Percentiles rank a stretch among this genome's conserved stretches.
phyloP scores from a whole-genome alignment of 108 stramenopile species.

The Nitzschia palea region DNA sequence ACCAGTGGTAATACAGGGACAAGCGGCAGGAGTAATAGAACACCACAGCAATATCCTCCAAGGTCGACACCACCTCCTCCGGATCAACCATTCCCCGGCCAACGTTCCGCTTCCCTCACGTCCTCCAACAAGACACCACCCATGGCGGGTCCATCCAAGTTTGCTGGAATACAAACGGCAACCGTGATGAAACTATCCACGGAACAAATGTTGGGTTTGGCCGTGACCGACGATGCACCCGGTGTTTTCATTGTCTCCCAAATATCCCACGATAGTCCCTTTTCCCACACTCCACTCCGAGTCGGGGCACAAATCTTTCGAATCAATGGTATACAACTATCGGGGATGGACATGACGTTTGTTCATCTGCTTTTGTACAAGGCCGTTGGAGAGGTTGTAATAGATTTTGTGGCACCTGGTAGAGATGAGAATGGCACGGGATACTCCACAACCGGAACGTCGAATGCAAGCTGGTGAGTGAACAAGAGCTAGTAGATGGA shows the following conservation, averaged over 20 bases:
- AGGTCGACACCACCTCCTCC: not conserved
- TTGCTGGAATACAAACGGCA: not conserved
- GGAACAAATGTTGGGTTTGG: not conserved
- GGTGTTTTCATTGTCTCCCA: slow-evolving; percentile 5
- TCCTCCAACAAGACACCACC: not conserved
- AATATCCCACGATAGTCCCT: slow-evolving; percentile 5
- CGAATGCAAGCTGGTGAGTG: no score
- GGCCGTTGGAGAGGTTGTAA: not conserved
- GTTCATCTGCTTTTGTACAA: not conserved
- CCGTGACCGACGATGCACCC: not conserved
- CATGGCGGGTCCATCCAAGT: not conserved
- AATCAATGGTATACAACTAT: slow-evolving; percentile 7
- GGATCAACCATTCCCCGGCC: not conserved
- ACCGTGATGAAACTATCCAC: not conserved
- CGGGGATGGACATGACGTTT: slow-evolving; percentile 2
- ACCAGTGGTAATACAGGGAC: no score
- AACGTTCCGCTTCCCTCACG: not conserved
- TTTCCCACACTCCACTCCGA: not conserved
- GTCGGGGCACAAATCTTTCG: slow-evolving; percentile 4
- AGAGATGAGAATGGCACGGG: not conserved
- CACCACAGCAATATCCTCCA: not conserved
- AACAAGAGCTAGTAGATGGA: no score
- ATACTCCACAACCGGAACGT: no score
- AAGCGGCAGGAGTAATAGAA: no score
- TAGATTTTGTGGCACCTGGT: not conserved